Percentiles rank a stretch among this genome's conserved stretches.
Conservation (phyloP, 1,284 basidiomycete species). For the Sanghuangporus baumii region DNA sequence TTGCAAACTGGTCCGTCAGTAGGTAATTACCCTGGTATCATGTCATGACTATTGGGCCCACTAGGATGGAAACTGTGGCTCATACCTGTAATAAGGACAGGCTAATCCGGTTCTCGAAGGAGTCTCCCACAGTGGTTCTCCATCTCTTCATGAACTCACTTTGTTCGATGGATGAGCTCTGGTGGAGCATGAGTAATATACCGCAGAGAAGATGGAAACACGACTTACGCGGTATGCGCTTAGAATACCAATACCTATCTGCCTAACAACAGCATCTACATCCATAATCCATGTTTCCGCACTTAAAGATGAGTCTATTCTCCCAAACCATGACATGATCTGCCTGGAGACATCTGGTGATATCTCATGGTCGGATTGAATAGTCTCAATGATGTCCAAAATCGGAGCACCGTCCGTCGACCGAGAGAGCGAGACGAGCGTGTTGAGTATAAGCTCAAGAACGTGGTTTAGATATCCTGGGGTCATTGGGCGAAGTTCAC, state of each 20-base stretch:
- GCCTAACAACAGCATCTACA: conserved; percentile 47
- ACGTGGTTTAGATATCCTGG: conserved; percentile 60
- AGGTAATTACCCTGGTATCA: conserved; percentile 66
- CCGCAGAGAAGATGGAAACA: not conserved
- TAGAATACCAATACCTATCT: conserved; percentile 70
- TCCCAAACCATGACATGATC: conserved; percentile 78
- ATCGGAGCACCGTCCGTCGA: conserved; percentile 44
- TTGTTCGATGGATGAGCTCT: conserved; percentile 54
- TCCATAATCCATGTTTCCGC: conserved; percentile 59
- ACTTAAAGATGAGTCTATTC: conserved; percentile 25
- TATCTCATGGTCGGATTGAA: conserved; percentile 74
- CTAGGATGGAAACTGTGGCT: conserved; percentile 8
- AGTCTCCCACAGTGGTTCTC: conserved; percentile 68
- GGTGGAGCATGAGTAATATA: not conserved
- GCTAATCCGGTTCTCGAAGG: conserved; percentile 54
- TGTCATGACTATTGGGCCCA: conserved; percentile 7
- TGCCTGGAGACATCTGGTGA: conserved; percentile 54
- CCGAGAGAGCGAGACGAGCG: conserved; percentile 55
- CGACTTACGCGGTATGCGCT: conserved; percentile 52
- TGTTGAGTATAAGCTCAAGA: conserved; percentile 67
- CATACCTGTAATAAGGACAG: conserved; percentile 63
- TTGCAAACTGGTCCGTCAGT: conserved; percentile 27
- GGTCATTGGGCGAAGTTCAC: conserved; percentile 64
- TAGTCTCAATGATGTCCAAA: conserved; percentile 46
- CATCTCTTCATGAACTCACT: conserved; percentile 59